phyloP scores from a whole-genome alignment of 345 rosid species.

The Moringa oleifera region DNA sequence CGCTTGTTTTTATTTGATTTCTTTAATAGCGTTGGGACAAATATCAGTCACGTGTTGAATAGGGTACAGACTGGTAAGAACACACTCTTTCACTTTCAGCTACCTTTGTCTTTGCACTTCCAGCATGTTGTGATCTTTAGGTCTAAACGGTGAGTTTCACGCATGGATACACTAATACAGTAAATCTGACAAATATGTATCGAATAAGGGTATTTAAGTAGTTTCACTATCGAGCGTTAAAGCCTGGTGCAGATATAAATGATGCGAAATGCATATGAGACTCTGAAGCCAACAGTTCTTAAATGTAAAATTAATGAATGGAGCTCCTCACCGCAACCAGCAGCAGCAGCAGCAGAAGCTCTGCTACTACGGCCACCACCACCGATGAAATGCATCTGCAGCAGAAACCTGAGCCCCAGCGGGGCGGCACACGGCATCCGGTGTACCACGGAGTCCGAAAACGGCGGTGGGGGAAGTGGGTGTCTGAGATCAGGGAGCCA shows the following conservation, averaged over 20 bases:
- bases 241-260: slow-evolving; percentile 21
- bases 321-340: slow-evolving; percentile 22
- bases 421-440: slow-evolving; percentile 49
- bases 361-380: too few relatives aligned
- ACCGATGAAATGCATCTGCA: slow-evolving; percentile 1
- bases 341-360: slow-evolving; percentile 3
- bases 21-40: too few relatives aligned
- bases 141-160: too few relatives aligned
- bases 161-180: too few relatives aligned
- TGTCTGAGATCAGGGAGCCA: slow-evolving; percentile 86
- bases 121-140: too few relatives aligned
- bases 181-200: not conserved
- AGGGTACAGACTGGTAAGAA: too few relatives aligned
- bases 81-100: too few relatives aligned
- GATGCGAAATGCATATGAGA: slow-evolving; percentile 8
- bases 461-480: slow-evolving; percentile 93
- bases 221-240: slow-evolving; percentile 7
- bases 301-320: slow-evolving; percentile 44
- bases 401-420: slow-evolving; percentile 6
- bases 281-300: slow-evolving; percentile 15
- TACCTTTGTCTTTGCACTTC: too few relatives aligned
- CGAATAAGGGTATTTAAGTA: slow-evolving; percentile 18
- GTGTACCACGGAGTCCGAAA: slow-evolving; percentile 68
- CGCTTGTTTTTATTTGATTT: too few relatives aligned
- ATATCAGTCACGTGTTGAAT: too few relatives aligned